Evolutionary conservation across 768 basidiomycete genomes (phyloP), one percentile per base, ranked within the genome.

Genomic region (Leucocoprinus leucothites): DNA sequence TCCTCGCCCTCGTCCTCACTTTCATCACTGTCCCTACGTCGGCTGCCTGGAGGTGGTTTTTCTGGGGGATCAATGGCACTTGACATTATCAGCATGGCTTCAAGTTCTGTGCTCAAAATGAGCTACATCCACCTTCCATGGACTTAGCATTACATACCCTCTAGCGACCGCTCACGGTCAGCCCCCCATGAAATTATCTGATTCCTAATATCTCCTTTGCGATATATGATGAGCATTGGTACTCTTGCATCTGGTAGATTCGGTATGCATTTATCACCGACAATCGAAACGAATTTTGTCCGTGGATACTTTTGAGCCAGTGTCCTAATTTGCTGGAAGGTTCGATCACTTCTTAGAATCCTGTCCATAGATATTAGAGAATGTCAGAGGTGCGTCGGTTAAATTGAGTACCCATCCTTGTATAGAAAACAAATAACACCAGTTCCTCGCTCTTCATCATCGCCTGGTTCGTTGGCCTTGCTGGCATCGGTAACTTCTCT

Each of bases 401-500:
- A 43, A 34, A 42, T 36, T 4, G 16, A 72, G 63, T 67, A 95
- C 96, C 88, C 87, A 63, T 97, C 94, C 69, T 97, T 98, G 74
- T 94, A 98, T 34, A 99, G 71, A 66, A 95, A 91, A 53, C 94
- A 96, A 6, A 98, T 83, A 1, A 98, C 94, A 0, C 93, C 94
- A 0, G 94, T 98, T 0, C 95, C 96, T 59, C 72, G 78, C 48
- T 82, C 80, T 57, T 82, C 77, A 8, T 81, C 76, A 48, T 88
- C 86, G 24, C 79, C 87, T 6, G 80, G 79, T 51, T 88, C 82
- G 58, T 83, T 76, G 9, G 82, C 67, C 56, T 80, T 80, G 69
- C 94, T 98, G 3, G 92, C 91, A 58, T 98, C 95, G 0, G 94
- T 98, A 9, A 99, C 91, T 65, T 98, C 94, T 44, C 88, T 78